Base-by-base conservation (phyloP, 352 stramenopile species). In the Globisporangium iwayamae region DNA sequence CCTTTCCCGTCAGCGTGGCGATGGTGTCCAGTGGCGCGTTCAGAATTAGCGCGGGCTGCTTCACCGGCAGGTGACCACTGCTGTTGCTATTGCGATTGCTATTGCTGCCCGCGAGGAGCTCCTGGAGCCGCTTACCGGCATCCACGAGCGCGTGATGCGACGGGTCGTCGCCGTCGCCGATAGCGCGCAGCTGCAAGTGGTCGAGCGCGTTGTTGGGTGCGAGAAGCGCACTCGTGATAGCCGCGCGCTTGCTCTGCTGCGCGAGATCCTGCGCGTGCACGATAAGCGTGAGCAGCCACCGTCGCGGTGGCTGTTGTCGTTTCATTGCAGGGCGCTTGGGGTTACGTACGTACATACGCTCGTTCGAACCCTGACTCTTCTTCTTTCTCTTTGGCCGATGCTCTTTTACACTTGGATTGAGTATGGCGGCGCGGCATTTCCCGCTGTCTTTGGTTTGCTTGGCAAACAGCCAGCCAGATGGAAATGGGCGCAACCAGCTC, bases 101-200 rank as follows among this genome's bases (percentile, higher is more conserved):
- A 28, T 28, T 28, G 25, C 25, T 28, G 25, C 25, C 2, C 25
- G 28, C 61, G 18, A 62, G 32, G 8, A 60, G 55, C 30, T 46
- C 16, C 4, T 30, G 32, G 4, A 68, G 47, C 3, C 28, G 14
- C 25, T 39, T 41, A 14, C 36, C 28, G 10, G 56, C 48, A 16
- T 53, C 56, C 10, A 38, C 25, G 1, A 57, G 43, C 7, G 20
- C 30, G 18, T 47, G 28, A 41, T 41, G 52, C 52, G 52, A n/a
- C 32, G 16, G 41, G 39, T 43, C 38, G 3, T 67, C 53, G 34
- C 34, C 4, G 25, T 28, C 25, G 11, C 4, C 39, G 22, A 30
- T 30, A 25, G 45, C 7, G 41, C 73, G 73, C 11, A 79, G 68
- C 62, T 79, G 73, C 28, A 79, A 36, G 16, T 73, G 13, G 47